Base-by-base conservation (phyloP, 2,329 filamentous ascomycete species). In the Fusarium phyllophilum region DNA sequence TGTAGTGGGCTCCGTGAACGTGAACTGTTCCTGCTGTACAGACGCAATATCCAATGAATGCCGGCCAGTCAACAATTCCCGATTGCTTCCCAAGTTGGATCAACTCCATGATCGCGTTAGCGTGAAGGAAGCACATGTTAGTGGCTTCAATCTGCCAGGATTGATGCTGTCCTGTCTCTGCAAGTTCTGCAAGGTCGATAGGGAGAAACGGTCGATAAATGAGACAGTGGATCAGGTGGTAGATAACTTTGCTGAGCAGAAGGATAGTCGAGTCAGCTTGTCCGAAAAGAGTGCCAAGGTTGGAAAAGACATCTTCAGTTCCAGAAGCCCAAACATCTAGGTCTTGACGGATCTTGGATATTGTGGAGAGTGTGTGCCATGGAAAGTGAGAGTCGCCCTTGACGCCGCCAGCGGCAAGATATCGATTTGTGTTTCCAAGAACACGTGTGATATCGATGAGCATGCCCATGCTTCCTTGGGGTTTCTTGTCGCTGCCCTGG, bases 111-210 rank as follows among this genome's bases (percentile, higher is more conserved):
- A 97, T 95, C 10, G 94, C 94, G 78, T 97, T 97, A 11, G 94
- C 94, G 75, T 97, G 94, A 24, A 95, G 84, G 80, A 90, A 96
- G 81, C 94, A 97, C 79, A 96, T 88, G 77, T 96, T 96, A 0
- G 94, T 97, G 0, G 94, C 94, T 80, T 97, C 94, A 54, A 97
- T 96, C 79, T 97, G 94, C 94, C 94, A 97, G 34, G 93, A 95
- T 79, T 97, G 94, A 75, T 97, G 93, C 78, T 97, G 94, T 3
- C 93, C 93, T 1, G 89, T 92, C 20, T 93, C 93, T 18, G 93
- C 90, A 12, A 97, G 88, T 80, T 97, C 94, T 31, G 92, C 89
- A 8, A 97, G 86, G 80, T 97, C 93, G 70, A 97, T 93, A 1
- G 94, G 94, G 11, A 97, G 85, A 81, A 97, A 97, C 0, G 94